Conservation (phyloP, 805 yeast genomes). For the Cephaloascus albidus region DNA sequence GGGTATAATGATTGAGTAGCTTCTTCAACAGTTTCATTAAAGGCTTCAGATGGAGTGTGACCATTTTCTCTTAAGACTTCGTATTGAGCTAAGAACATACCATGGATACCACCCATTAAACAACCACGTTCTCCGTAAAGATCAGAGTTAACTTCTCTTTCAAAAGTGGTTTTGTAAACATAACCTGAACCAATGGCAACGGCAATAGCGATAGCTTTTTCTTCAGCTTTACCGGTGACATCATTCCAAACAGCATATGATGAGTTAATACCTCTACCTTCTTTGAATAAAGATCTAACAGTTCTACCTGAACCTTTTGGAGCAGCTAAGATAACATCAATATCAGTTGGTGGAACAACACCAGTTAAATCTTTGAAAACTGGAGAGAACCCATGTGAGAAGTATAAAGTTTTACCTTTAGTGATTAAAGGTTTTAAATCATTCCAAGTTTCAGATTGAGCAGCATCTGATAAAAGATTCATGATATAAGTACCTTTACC, state of each 20-base stretch:
- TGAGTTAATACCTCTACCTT: constrained; percentile 99
- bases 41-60: constrained; percentile 99
- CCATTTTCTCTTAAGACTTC: constrained; percentile 99
- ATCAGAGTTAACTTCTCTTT: constrained; percentile 98
- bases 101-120: constrained; percentile 99
- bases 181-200: constrained; percentile 99
- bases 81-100: constrained; percentile 99
- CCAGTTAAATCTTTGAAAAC: constrained; percentile 96
- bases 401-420: constrained; percentile 96
- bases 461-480: constrained; percentile 98
- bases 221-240: constrained; percentile 98
- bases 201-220: constrained; percentile 96
- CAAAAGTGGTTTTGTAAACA: constrained; percentile 99
- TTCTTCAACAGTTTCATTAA: constrained; percentile 99
- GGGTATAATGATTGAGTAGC: constrained; percentile 99
- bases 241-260: constrained; percentile 99
- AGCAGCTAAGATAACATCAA: constrained; percentile 97
- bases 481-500: constrained; percentile 85
- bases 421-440: constrained; percentile 83
- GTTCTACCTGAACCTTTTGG: constrained; percentile 99
- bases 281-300: constrained; percentile 97
- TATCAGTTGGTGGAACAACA: constrained; percentile 90
- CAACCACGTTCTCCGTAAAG: constrained; percentile 99
- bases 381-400: constrained; percentile 99
- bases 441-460: constrained; percentile 98